Conservation (phyloP, 1,284 basidiomycete species). For the Hemileia vastatrix region DNA sequence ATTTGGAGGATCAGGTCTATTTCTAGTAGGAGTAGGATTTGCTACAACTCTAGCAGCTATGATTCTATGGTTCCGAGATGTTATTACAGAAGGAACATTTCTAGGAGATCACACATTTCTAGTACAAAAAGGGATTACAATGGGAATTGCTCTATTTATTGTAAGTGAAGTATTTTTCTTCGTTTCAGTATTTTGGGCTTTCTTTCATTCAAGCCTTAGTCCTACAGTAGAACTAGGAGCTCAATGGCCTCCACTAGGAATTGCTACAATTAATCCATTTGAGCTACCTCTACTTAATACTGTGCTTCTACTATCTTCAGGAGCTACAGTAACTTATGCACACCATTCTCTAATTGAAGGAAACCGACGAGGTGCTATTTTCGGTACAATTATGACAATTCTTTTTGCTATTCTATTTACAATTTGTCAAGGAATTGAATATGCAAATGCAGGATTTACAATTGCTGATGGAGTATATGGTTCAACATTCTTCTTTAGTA, state of each 20-base stretch:
- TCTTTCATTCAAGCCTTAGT: slow-evolving; percentile 41
- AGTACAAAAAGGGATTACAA: slow-evolving; percentile 45
- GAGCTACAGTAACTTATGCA: slow-evolving; percentile 38
- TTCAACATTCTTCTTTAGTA: slow-evolving; percentile 41
- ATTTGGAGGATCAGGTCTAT: no score
- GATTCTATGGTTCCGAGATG: slow-evolving; percentile 42
- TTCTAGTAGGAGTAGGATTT: slow-evolving; percentile 37
- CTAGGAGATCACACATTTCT: slow-evolving; percentile 45
- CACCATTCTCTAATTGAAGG: slow-evolving; percentile 37
- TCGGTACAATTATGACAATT: slow-evolving; percentile 35
- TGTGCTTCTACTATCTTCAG: slow-evolving; percentile 37
- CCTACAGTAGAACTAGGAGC: slow-evolving; percentile 41
- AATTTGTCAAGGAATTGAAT: slow-evolving; percentile 44
- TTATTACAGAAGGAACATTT: slow-evolving; percentile 43
- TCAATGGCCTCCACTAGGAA: slow-evolving; percentile 35
- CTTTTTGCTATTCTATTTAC: slow-evolving; percentile 41
- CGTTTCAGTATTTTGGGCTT: slow-evolving; percentile 43
- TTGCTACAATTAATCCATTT: slow-evolving; percentile 36
- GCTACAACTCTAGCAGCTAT: slow-evolving; percentile 36
- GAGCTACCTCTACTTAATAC: slow-evolving; percentile 41
- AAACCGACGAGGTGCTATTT: slow-evolving; percentile 34
- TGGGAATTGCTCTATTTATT: no score
- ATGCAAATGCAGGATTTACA: slow-evolving; percentile 38
- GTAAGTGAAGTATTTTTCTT: no score
- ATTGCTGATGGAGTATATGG: slow-evolving; percentile 43